These are phyloP conservation scores for Calycina marina DNA, from an alignment of 2,329 filamentous ascomycete genomes.

Conservation along the genomic window DNA sequence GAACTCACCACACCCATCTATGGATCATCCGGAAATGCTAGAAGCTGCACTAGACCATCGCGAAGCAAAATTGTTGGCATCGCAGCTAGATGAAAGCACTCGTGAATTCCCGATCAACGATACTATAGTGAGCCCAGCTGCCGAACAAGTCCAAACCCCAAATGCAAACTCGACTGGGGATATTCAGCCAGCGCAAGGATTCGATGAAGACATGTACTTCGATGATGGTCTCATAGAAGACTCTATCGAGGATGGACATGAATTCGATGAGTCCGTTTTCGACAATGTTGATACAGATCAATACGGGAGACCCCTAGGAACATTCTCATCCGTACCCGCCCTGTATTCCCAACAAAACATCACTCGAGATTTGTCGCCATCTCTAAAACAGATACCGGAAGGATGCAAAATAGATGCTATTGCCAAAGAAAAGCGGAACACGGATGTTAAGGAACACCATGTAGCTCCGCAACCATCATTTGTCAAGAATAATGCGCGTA, in stretches of 20 bases:
- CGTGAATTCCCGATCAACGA: not conserved
- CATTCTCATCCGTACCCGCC: conserved; percentile 16
- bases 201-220: conserved; percentile 54
- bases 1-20: conserved; percentile 13
- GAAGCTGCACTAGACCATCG: not conserved
- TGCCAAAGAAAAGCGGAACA: conserved; percentile 1
- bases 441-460: not conserved
- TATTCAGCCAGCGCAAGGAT: conserved; percentile 12
- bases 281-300: conserved; percentile 51
- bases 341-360: conserved; percentile 17
- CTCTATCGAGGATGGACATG: conserved; percentile 33
- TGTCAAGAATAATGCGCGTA: conserved; percentile 2
- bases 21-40: not conserved
- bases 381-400: conserved; percentile 6
- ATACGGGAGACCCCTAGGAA: conserved; percentile 43
- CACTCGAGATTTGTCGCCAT: conserved; percentile 8
- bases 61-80: conserved; percentile 11
- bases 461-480: conserved; percentile 12
- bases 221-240: conserved; percentile 42
- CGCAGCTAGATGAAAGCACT: conserved; percentile 6
- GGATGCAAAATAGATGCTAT: not conserved
- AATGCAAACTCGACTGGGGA: conserved; percentile 3
- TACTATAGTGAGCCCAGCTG: not conserved
- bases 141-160: conserved; percentile 3
- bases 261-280: conserved; percentile 62